phyloP scores from a whole-genome alignment of 768 basidiomycete genomes.

The Boletus sensibilis region DNA sequence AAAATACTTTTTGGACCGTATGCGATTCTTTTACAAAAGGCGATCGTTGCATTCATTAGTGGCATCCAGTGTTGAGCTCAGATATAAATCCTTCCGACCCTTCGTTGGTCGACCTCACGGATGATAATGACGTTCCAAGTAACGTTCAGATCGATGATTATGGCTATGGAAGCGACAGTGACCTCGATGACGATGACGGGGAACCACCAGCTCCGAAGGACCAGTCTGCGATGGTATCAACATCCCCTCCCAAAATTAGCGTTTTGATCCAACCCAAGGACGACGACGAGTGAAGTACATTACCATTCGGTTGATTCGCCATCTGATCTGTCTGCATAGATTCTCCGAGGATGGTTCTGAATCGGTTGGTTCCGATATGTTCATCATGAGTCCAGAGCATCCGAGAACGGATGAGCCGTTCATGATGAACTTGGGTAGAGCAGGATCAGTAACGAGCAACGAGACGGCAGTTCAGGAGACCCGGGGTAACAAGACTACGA shows the following conservation, averaged over 20 bases:
- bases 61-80: slow-evolving; percentile 11
- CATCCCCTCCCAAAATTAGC: background rate
- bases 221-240: background rate
- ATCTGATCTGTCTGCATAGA: slow-evolving; percentile 3
- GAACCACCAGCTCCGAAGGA: background rate
- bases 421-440: background rate
- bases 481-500: background rate
- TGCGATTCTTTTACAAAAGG: background rate
- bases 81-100: slow-evolving; percentile 6
- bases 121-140: slow-evolving; percentile 5
- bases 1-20: slow-evolving; percentile 28
- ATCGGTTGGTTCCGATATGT: slow-evolving; percentile 19
- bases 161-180: slow-evolving; percentile 35
- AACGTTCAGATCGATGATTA: slow-evolving; percentile 18
- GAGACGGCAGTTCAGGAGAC: background rate
- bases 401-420: background rate
- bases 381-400: slow-evolving; percentile 15
- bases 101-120: slow-evolving; percentile 14
- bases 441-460: background rate
- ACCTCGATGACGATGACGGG: slow-evolving; percentile 33
- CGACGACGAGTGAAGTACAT: slow-evolving; percentile 6
- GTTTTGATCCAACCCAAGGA: background rate
- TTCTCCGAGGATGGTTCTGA: slow-evolving; percentile 12
- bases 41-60: background rate
- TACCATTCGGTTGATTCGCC: background rate